Evolutionary conservation across 345 rosid species (phyloP).

Genomic region (Salix arbutifolia): DNA sequence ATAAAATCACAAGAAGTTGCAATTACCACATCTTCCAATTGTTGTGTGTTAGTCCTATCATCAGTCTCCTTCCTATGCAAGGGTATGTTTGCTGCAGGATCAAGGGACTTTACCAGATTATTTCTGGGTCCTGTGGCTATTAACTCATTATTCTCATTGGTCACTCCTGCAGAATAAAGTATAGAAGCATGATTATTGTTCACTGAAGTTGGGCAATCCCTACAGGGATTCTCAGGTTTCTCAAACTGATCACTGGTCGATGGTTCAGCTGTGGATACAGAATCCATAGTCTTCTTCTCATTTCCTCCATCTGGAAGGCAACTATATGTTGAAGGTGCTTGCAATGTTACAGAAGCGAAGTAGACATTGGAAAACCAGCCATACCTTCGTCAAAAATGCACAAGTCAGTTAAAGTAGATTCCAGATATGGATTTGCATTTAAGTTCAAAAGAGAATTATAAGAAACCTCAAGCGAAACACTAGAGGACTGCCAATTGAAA

Average conservation of each 20-base stretch:
- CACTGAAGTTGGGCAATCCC: conserved; percentile 26
- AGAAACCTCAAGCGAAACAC: conserved; percentile 86
- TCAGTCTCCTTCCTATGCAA: conserved; percentile 30
- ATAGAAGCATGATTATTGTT: conserved; percentile 28
- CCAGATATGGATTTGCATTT: background rate
- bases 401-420: conserved; percentile 16
- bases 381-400: conserved; percentile 60
- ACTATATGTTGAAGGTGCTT: conserved; percentile 32
- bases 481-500: conserved; percentile 64
- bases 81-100: conserved; percentile 24
- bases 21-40: conserved; percentile 38
- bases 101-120: conserved; percentile 27
- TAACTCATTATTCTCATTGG: conserved; percentile 17
- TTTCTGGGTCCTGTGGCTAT: conserved; percentile 14
- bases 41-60: conserved; percentile 24
- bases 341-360: conserved; percentile 35
- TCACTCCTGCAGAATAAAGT: conserved; percentile 10
- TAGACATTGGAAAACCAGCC: conserved; percentile 71
- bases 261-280: conserved; percentile 27
- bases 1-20: background rate
- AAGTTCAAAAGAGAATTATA: conserved; percentile 17
- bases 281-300: conserved; percentile 32
- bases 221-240: conserved; percentile 29
- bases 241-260: conserved; percentile 32
- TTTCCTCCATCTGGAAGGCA: conserved; percentile 38